Evolutionary conservation across 768 basidiomycete genomes (phyloP).

Genomic region (Austroboletus eburneus): DNA sequence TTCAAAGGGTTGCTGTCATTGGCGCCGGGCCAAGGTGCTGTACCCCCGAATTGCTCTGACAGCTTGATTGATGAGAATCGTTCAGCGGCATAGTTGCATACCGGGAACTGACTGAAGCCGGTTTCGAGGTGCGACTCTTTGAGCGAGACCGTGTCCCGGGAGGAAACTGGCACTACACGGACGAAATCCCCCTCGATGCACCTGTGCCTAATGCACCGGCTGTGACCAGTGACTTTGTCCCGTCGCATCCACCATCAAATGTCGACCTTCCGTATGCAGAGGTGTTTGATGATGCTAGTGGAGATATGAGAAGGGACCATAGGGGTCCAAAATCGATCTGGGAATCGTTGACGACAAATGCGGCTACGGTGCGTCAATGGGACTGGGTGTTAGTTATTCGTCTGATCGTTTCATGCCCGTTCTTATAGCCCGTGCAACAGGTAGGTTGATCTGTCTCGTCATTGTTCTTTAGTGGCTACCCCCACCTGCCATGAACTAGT

Average conservation of each 20-base stretch:
- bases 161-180: constrained; percentile 16
- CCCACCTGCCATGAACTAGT: not conserved
- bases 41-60: too few relatives aligned
- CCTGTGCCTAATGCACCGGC: constrained; percentile 8
- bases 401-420: too few relatives aligned
- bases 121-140: constrained; percentile 15
- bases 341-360: constrained; percentile 5
- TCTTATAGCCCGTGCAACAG: not conserved
- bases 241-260: too few relatives aligned
- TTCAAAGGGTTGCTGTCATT: too few relatives aligned
- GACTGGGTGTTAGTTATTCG: not conserved
- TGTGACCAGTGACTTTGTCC: not conserved
- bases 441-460: not conserved
- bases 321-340: constrained; percentile 1
- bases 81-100: constrained; percentile 12
- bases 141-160: constrained; percentile 12
- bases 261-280: too few relatives aligned
- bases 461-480: not conserved
- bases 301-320: not conserved
- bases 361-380: constrained; percentile 3
- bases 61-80: too few relatives aligned
- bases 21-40: too few relatives aligned
- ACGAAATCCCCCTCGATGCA: constrained; percentile 10
- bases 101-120: constrained; percentile 11
- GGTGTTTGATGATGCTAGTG: not conserved